Evolutionary conservation across 345 rosid genomes (phyloP), one percentile per base, ranked within the genome.

Genomic region (Cardamine resedifolia): DNA sequence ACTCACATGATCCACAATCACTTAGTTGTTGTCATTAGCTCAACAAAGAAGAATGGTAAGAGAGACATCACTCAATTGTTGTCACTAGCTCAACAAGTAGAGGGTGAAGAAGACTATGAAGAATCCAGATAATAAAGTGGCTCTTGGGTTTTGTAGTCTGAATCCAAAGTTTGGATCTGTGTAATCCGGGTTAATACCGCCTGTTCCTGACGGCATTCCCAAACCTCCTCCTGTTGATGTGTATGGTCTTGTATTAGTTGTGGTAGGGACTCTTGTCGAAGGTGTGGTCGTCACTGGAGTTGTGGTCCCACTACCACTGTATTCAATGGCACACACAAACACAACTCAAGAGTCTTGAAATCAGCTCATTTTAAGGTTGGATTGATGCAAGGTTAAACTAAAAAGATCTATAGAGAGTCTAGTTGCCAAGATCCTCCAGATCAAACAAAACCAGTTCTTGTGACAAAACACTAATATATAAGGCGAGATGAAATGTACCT

Each of bases 281-380:
- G 79, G 79, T 63, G 79, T 70, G 21, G 79, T 76, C 66, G 79
- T 76, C 66, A 76, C 79, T 56, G 79, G 75, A 4, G 75, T 76
- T 27, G 60, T 69, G 14, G 79, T 76, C 52, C 79, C 79, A 53
- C 45, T 70, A 10, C 75, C 75, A 76, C 70, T 69, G 23, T 50
- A 69, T 61, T 31, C 41, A 44, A 7, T 64, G 31, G 2, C 43
- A 48, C 23, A 15, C 2, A 57, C n/a, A 57, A 7, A 45, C 58
- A 24, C 71, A 44, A 20, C 64, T 62, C 18, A 51, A 50, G 10
- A 5, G 41, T 58, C 12, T 56, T 18, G 12, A 26, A 20, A 20
- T 24, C 27, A 55, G 9, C 33, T 66, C 7, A 33, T 31, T 10
- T 31, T 12, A 57, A 18, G 62, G 26, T 57, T 33, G 9, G 24